Percentiles rank a stretch among this genome's conserved stretches.
phyloP scores from a whole-genome alignment of 169 alveolate species.

The Plasmodium fragile region DNA sequence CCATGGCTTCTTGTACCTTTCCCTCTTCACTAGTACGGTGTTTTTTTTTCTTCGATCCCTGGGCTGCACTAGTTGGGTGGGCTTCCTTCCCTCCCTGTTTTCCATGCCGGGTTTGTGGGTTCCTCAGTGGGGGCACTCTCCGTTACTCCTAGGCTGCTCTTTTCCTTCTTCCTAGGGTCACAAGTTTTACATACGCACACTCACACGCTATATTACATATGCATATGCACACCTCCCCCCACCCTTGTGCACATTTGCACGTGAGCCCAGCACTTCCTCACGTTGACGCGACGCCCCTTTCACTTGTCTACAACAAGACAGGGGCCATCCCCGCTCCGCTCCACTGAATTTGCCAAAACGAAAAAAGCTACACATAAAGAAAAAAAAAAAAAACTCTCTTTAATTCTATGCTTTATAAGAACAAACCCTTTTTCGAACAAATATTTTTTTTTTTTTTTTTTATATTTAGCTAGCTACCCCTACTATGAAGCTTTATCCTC shows the following conservation, averaged over 20 bases:
- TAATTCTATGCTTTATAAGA: background rate
- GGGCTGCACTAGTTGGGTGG: background rate
- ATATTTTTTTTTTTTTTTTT: too few species aligned
- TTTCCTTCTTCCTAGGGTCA: background rate
- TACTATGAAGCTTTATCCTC: background rate
- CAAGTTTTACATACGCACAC: background rate
- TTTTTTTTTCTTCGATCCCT: background rate
- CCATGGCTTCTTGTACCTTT: slow-evolving; percentile 13
- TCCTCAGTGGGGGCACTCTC: background rate
- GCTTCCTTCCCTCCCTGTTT: background rate
- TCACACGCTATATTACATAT: background rate
- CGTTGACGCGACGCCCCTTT: background rate
- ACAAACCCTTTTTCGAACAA: background rate
- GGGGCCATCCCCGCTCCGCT: background rate
- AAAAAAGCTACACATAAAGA: background rate
- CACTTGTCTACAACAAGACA: background rate
- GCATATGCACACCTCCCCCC: background rate
- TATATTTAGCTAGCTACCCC: background rate
- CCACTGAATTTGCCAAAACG: background rate
- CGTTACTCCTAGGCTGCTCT: background rate
- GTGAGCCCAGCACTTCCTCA: background rate
- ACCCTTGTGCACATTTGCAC: background rate
- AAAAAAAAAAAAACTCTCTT: background rate
- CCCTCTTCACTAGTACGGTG: background rate
- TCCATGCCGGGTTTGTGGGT: background rate